Base-by-base conservation (phyloP, 768 basidiomycete genomes). In the Tricholoma sp. region DNA sequence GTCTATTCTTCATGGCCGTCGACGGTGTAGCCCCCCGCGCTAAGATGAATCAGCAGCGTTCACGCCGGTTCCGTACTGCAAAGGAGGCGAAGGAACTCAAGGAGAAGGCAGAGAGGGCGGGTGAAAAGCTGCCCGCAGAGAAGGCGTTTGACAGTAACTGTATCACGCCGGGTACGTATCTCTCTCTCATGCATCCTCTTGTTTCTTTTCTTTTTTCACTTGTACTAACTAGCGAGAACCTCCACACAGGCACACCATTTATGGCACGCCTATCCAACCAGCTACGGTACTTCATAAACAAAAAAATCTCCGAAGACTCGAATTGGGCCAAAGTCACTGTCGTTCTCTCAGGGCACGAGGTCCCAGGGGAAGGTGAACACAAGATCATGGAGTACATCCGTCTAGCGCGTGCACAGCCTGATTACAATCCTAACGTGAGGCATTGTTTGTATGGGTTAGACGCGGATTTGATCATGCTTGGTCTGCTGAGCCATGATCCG, bases 351-450 rank as follows among this genome's bases (percentile, higher is more conserved):
- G 97, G 97, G 10, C 94, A 98, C 71, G 96, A 99, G 65, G 95
- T 98, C 3, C 97, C 97, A 0, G 97, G 97, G 63, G 97, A 99
- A 73, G 97, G 97, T 58, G 97, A 99, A 69, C 97, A 99, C 83
- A 99, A 99, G 79, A 95, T 99, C 63, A 98, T 98, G 91, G 97
- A 98, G 70, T 99, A 95, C 73, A 98, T 99, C 69, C 88, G 97
- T 37, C 74, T 94, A 59, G 87, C 89, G 53, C 89, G 95, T 64
- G 95, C 97, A 29, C 97, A 98, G 71, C 91, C 90, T 7, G 88
- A 92, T 69, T 95, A 98, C 76, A 89, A 97, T 73, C 92, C 96
- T 3, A 98, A 98, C 72, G 83, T 94, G 55, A 88, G 97, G 63
- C 97, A 99, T 73, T 99, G 97, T 74, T 77, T 99, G 55, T 99